Percentiles rank a stretch among this genome's conserved stretches.
Evolutionary conservation across 495 filamentous ascomycete species (phyloP).

Genomic region (Ascodesmis nigricans): DNA sequence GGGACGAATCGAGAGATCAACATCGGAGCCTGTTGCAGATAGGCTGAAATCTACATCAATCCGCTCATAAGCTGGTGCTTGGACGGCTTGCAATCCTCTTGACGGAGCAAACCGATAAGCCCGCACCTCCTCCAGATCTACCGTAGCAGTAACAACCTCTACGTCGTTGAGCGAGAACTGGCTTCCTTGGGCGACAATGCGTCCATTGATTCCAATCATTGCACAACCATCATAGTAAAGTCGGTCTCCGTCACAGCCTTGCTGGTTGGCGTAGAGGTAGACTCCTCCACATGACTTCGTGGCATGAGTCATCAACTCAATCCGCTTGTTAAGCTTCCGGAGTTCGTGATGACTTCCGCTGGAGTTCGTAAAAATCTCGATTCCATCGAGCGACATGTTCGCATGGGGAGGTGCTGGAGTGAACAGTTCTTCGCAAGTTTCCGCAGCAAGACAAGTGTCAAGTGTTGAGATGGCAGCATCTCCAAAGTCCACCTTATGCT

Average conservation of each 20-base stretch:
- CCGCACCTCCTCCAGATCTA: constrained; percentile 60
- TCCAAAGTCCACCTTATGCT: constrained; percentile 44
- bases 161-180: constrained; percentile 63
- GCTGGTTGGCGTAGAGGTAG: constrained; percentile 54
- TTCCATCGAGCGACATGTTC: constrained; percentile 35
- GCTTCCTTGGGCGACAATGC: constrained; percentile 44
- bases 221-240: constrained; percentile 42
- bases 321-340: constrained; percentile 49
- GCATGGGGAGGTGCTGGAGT: constrained; percentile 37
- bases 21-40: constrained; percentile 16
- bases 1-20: constrained; percentile 24
- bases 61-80: constrained; percentile 21
- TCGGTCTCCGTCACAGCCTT: constrained; percentile 51
- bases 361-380: constrained; percentile 62
- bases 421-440: constrained; percentile 67
- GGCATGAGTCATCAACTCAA: constrained; percentile 54
- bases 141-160: constrained; percentile 62
- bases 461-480: constrained; percentile 52
- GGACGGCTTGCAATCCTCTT: constrained; percentile 35
- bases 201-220: constrained; percentile 56
- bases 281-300: constrained; percentile 47
- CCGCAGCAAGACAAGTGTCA: constrained; percentile 48
- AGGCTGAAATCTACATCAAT: constrained; percentile 27
- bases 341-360: constrained; percentile 52
- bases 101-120: constrained; percentile 30